phyloP scores from a whole-genome alignment of 345 rosid species.

The Syzygium aromaticum region DNA sequence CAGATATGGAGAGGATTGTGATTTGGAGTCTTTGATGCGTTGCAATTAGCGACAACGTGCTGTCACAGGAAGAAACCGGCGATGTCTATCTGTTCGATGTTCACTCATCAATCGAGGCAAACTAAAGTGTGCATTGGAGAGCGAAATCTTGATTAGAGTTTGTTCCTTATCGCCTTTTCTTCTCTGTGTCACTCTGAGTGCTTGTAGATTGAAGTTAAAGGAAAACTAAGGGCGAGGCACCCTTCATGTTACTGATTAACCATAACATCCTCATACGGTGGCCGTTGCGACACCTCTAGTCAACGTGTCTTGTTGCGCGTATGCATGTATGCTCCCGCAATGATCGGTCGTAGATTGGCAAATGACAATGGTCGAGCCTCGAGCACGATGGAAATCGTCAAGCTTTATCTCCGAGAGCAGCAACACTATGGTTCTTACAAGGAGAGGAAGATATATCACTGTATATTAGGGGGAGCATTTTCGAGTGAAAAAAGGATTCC shows the following conservation, averaged over 20 bases:
- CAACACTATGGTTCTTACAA: neutral
- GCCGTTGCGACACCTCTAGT: neutral
- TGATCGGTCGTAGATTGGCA: neutral
- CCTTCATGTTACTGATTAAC: neutral
- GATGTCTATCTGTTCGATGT: neutral
- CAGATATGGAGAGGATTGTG: neutral
- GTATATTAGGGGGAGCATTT: too few relatives aligned
- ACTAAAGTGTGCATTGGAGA: neutral
- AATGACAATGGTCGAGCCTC: neutral
- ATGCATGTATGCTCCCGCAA: neutral
- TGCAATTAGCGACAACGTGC: neutral
- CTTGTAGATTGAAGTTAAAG: neutral
- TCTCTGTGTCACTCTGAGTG: neutral
- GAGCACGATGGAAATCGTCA: neutral
- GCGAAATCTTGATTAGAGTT: neutral
- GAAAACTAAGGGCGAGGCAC: neutral
- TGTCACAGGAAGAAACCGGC: neutral
- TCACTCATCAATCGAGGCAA: neutral
- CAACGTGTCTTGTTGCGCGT: neutral
- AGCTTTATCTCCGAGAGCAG: fast-evolving
- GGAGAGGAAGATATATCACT: neutral
- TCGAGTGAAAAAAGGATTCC: too few relatives aligned
- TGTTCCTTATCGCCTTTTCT: neutral
- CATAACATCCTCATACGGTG: neutral
- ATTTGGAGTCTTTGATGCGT: neutral